Evolutionary conservation across 2,329 filamentous ascomycete genomes (phyloP).

Genomic region (Penicillium digitatum): DNA sequence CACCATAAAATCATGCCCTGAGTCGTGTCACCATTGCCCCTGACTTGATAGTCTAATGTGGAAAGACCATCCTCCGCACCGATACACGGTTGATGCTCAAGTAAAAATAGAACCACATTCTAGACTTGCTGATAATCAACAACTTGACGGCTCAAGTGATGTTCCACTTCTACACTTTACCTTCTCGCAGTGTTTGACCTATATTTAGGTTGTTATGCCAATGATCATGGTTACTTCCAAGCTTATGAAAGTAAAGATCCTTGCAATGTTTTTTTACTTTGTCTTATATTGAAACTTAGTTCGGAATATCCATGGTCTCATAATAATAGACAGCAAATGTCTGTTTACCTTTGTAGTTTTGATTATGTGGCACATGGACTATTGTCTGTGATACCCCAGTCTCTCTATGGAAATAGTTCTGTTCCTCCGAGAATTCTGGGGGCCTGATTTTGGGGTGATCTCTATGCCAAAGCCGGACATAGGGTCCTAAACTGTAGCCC

Average conservation of each 20-base stretch:
- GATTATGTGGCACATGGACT: not conserved
- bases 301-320: not conserved
- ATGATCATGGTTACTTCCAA: not conserved
- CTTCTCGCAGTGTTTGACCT: not conserved
- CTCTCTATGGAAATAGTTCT: not conserved
- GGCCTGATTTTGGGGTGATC: not conserved
- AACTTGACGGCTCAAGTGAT: not conserved
- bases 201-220: constrained; percentile 3
- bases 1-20: not conserved
- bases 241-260: not conserved
- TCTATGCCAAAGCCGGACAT: not conserved
- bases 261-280: not conserved
- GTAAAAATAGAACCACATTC: not conserved
- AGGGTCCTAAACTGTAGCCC: not conserved
- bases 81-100: not conserved
- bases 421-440: not conserved
- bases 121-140: not conserved
- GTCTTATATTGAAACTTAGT: constrained; percentile 1
- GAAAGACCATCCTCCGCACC: not conserved
- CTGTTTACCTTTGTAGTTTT: not conserved
- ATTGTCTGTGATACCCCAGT: not conserved
- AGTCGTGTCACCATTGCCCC: not conserved
- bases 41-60: not conserved
- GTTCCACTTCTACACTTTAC: not conserved
- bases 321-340: not conserved